Percentiles rank a stretch among this genome's conserved stretches.
phyloP scores from a whole-genome alignment of 768 basidiomycete species.

The Guyanaporus albipodus region DNA sequence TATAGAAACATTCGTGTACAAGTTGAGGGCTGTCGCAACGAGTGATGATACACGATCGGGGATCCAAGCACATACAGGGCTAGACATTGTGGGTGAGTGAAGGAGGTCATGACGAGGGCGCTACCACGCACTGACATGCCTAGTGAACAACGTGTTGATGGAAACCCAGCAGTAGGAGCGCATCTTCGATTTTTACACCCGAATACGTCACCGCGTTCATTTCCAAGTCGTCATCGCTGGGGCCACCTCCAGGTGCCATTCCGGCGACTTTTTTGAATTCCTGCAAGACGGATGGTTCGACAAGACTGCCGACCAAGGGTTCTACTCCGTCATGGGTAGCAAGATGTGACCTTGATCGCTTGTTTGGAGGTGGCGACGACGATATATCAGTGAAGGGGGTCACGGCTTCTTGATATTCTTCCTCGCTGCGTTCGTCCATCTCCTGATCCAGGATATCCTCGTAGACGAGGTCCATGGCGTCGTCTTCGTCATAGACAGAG shows the following conservation, averaged over 20 bases:
- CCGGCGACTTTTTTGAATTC: conserved; percentile 46
- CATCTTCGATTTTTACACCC: conserved; percentile 70
- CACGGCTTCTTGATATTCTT: conserved; percentile 70
- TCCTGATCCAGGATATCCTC: conserved; percentile 46
- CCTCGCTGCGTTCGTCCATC: conserved; percentile 53
- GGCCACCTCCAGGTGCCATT: conserved; percentile 16
- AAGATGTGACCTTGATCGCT: conserved; percentile 27
- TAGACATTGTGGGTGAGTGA: conserved; percentile 13
- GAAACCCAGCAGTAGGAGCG: conserved; percentile 69
- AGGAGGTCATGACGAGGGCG: background rate
- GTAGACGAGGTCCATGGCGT: conserved; percentile 50
- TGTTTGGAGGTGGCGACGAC: conserved; percentile 35
- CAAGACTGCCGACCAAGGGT: conserved; percentile 33
- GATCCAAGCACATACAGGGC: conserved; percentile 11
- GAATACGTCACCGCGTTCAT: conserved; percentile 34
- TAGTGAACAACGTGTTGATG: conserved; percentile 61
- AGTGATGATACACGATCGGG: conserved; percentile 21
- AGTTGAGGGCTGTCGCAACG: conserved; percentile 6
- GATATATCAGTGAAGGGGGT: conserved; percentile 62
- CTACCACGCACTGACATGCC: conserved; percentile 24
- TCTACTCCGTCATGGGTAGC: conserved; percentile 29
- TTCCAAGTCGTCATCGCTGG: conserved; percentile 26
- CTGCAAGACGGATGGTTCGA: conserved; percentile 41
- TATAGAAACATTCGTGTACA: conserved; percentile 10
- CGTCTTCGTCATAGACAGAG: conserved; percentile 41